These are phyloP conservation scores for Mucor irregularis DNA, from an alignment of 371 early-diverging fungal genomes.

Conservation along the genomic window DNA sequence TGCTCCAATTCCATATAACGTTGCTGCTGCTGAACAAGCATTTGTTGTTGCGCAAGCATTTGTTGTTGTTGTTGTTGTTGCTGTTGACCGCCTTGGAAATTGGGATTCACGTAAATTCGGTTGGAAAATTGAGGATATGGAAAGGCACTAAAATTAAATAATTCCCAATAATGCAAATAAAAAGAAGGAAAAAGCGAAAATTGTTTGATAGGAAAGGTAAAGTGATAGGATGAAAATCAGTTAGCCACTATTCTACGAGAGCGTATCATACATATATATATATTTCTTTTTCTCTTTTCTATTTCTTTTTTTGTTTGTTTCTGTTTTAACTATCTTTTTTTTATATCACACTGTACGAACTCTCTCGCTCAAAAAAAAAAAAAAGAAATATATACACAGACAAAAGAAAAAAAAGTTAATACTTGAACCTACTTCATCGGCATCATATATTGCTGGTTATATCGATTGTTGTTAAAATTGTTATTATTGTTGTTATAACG, in stretches of 20 bases:
- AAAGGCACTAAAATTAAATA: slow-evolving; percentile 8
- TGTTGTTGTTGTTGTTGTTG: not conserved
- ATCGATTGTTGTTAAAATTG: not conserved
- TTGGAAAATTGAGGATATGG: slow-evolving; percentile 15
- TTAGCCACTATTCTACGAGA: no score
- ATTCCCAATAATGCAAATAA: no score
- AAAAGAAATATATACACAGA: not conserved
- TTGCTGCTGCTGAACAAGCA: not conserved
- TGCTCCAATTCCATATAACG: slow-evolving; percentile 13
- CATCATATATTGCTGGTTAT: slow-evolving; percentile 6
- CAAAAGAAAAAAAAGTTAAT: not conserved
- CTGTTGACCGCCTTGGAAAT: slow-evolving; percentile 5
- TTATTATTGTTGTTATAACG: not conserved
- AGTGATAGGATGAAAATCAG: no score
- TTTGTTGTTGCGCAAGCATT: no score
- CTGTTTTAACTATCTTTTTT: no score
- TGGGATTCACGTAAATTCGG: slow-evolving; percentile 22
- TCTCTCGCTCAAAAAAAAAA: not conserved
- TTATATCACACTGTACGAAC: no score
- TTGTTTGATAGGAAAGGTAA: no score
- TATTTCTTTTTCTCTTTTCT: no score
- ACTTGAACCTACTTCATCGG: slow-evolving; percentile 21
- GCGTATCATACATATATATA: no score
- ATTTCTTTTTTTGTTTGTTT: no score
- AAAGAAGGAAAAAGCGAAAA: no score